Evolutionary conservation across 495 filamentous ascomycete species (phyloP), one percentile per base, ranked within the genome.

Genomic region (Xylaria cubensis): DNA sequence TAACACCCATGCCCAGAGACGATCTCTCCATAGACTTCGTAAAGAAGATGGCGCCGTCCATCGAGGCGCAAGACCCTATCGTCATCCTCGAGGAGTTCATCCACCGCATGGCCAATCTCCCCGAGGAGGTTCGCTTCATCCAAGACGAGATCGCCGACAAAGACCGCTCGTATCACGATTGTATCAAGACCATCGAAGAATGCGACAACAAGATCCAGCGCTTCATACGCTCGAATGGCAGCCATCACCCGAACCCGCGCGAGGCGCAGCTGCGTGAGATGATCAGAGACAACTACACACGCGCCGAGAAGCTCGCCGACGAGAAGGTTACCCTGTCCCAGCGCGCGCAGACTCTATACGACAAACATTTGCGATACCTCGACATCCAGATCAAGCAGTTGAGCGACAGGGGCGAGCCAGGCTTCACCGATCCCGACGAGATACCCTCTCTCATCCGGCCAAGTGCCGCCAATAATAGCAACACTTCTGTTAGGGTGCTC

Each of bases 121-220:
- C 96, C 21, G 92, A 92, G 15, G 96, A 99, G 81, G 92, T 98
- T 68, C 90, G 90, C 44, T 95, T 97, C 84, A 84, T 97, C 74
- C 92, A 97, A 80, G 96, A 98, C 77, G 96, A 99, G 82, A 94
- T 98, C 41, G 88, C 91, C 76, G 93, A 94, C 71, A 98, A 98
- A 82, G 95, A 99, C 78, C 88, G 89, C 67, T 81, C 88, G 50
- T 91, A 95, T 76, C 87, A 92, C 74, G 92, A 95, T 46, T 92
- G 90, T 76, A 85, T 92, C 51, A 85, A 85, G 53, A 86, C 87
- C 26, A 94, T 97, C 84, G 91, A 91, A 72, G 89, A 91, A 26
- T 89, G 91, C 67, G 96, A 99, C 76, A 86, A 78, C 70, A 92
- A 90, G 74, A 87, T 99, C 64, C 96, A 99, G 80, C 97, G 94